Conservation (phyloP, 2,329 filamentous ascomycete genomes). For the Chrysosporium keratinophilum region DNA sequence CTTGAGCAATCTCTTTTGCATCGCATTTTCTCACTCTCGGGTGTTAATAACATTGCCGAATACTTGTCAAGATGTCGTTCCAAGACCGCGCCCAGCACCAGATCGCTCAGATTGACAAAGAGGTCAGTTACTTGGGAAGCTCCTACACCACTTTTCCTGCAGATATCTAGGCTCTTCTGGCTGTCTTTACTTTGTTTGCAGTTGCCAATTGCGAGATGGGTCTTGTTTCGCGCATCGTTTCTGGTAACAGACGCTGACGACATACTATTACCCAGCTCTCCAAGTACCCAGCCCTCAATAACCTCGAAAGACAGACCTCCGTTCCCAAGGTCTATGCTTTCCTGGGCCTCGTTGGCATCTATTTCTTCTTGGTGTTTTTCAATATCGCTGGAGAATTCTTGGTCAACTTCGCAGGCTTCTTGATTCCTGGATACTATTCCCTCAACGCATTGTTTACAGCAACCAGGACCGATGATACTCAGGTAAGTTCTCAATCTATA, state of each 20-base stretch:
- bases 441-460: slow-evolving; percentile 53
- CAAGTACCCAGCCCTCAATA: slow-evolving; percentile 57
- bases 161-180: not conserved
- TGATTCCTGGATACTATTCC: slow-evolving; percentile 57
- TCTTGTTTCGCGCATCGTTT: not conserved
- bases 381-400: slow-evolving; percentile 60
- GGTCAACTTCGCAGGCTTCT: slow-evolving; percentile 56
- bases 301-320: slow-evolving; percentile 57
- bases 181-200: not conserved
- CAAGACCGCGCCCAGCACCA: slow-evolving; percentile 54
- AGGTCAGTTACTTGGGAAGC: slow-evolving; percentile 38
- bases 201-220: not conserved
- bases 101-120: slow-evolving; percentile 58
- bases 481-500: slow-evolving; percentile 37
- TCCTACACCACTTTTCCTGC: not conserved
- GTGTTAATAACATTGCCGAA: not conserved
- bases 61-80: slow-evolving; percentile 28
- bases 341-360: slow-evolving; percentile 53
- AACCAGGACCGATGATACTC: slow-evolving; percentile 53
- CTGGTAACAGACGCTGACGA: not conserved
- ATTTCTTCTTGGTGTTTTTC: slow-evolving; percentile 63
- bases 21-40: not conserved
- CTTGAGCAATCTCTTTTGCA: not conserved
- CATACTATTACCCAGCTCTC: slow-evolving; percentile 43
- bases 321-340: slow-evolving; percentile 59